Base-by-base conservation (phyloP, 2,329 filamentous ascomycete genomes). In the Dactylellina cionopaga region DNA sequence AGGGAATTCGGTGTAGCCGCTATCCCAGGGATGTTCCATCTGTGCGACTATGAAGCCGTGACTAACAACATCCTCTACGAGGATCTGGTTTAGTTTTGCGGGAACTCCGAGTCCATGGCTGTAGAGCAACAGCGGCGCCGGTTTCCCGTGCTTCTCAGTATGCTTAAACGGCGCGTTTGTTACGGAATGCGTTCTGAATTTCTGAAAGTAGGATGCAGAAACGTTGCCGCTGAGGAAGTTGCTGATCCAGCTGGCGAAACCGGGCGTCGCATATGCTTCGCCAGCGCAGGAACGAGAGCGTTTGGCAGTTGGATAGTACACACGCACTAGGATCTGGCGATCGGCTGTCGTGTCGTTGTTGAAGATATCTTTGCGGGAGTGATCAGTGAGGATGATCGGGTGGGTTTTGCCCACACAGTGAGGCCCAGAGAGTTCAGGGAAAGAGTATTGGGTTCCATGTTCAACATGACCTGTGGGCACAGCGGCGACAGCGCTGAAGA, bases 311-410 rank as follows among this genome's bases (percentile, higher is more conserved):
- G 64, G 64, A 29, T 69, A 69, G 15, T 69, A 69, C 15, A 60
- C 43, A 3, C 39, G 64, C 37, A 69, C 17, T 5, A 60, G 29
- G n/a, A 69, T 47, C n/a, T 69, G 35, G 9, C 54, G 64, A 15
- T 25, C 11, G 6, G 35, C 46, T 3, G 43, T 29, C 3, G 31
- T 52, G 35, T 60, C 44, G 22, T 43, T 51, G 37, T 47, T 60
- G 41, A 69, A 54, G 19, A 47, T 31, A 7, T 60, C 54, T 41
- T 54, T 69, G 35, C 64, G 64, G 5, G 54, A 44, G 11, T 60
- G 31, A n/a, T 69, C 64, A 17, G 64, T 69, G 17, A 69, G 44
- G 37, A 69, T 54, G 19, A 69, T 46, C 3, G 64, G 64, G 19
- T n/a, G 9, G 6, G 64, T 69, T 17, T 54, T 60, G 17, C 54